phyloP scores from a whole-genome alignment of 345 rosid species.

The Zanthoxylum bungeanum region DNA sequence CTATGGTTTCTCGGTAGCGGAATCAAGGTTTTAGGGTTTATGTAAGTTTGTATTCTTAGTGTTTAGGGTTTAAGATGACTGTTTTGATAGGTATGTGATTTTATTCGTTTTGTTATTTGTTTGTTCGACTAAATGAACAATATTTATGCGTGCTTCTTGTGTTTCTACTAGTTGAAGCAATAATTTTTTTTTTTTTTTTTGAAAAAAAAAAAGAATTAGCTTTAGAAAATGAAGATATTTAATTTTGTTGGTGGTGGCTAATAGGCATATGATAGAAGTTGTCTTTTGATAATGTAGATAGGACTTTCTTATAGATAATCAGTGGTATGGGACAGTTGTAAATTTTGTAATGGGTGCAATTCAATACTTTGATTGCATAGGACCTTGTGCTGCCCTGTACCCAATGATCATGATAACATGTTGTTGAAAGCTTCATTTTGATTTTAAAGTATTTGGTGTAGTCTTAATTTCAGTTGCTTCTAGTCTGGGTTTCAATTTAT shows the following conservation, averaged over 20 bases:
- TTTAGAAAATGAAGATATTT: background rate
- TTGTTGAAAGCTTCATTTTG: background rate
- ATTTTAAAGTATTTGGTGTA: background rate
- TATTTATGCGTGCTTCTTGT: background rate
- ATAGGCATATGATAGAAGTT: background rate
- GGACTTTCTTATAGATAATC: background rate
- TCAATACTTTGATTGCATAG: background rate
- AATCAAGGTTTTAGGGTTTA: background rate
- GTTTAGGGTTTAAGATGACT: background rate
- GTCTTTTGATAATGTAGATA: background rate
- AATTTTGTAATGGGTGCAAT: background rate
- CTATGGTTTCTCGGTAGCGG: background rate
- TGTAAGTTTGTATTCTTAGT: background rate
- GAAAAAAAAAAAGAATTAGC: background rate
- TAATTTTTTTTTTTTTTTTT: background rate
- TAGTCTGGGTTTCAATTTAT: background rate
- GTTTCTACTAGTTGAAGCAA: background rate
- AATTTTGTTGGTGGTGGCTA: background rate
- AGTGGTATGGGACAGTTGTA: background rate
- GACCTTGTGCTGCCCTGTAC: background rate
- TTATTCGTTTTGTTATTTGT: background rate
- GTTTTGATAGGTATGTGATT: background rate
- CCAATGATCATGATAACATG: background rate
- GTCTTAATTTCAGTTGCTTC: background rate
- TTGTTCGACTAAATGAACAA: background rate